Percentiles rank a stretch among this genome's conserved stretches.
These are phyloP conservation scores for Alternaria incomplexa DNA, from an alignment of 2,329 filamentous ascomycete species.

Conservation along the genomic window DNA sequence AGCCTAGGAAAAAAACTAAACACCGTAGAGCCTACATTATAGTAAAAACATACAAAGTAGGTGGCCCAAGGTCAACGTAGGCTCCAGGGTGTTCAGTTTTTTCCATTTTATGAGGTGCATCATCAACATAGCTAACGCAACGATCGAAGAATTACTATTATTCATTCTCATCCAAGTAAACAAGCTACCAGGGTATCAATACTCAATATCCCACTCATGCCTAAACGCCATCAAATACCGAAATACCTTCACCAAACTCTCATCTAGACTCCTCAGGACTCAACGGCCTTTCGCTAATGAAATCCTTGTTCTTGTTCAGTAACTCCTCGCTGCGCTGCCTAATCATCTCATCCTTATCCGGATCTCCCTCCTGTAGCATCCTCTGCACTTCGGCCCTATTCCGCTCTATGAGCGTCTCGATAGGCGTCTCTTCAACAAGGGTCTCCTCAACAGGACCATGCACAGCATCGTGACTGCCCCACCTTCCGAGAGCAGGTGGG, in stretches of 20 bases:
- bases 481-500: not conserved
- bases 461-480: not conserved
- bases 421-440: not conserved
- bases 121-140: not conserved
- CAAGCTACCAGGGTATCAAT: not conserved
- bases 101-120: not conserved
- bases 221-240: not conserved
- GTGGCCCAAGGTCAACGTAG: not conserved
- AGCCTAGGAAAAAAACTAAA: not conserved
- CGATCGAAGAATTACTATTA: not conserved
- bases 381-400: not conserved
- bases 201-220: not conserved
- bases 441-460: not conserved
- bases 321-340: not conserved
- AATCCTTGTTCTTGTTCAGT: not conserved
- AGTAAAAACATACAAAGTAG: not conserved
- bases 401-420: not conserved
- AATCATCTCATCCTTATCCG: not conserved
- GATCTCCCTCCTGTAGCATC: not conserved
- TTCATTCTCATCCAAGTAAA: not conserved
- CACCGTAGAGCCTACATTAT: not conserved
- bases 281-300: not conserved
- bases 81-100: not conserved
- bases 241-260: not conserved
- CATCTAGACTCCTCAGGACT: not conserved